These are phyloP conservation scores for Circinella minor DNA, from an alignment of 371 early-diverging fungal genomes.

Conservation along the genomic window DNA sequence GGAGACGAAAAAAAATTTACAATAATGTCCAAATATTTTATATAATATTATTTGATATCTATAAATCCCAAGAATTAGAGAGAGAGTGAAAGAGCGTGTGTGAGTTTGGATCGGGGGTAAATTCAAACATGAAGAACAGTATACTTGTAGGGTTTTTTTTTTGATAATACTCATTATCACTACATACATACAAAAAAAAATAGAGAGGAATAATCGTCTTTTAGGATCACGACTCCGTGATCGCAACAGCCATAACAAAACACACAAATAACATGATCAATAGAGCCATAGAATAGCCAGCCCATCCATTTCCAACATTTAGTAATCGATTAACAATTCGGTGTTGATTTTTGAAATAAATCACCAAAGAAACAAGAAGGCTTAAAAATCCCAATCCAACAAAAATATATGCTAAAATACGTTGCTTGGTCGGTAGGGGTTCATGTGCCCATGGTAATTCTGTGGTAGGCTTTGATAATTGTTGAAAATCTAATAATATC, in stretches of 20 bases:
- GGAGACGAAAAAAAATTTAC: too few relatives aligned
- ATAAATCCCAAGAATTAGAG: too few relatives aligned
- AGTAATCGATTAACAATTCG: slow-evolving; percentile 36
- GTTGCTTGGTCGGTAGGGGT: slow-evolving; percentile 21
- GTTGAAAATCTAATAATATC: slow-evolving; percentile 39
- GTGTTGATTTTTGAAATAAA: slow-evolving; percentile 44
- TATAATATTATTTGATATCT: too few relatives aligned
- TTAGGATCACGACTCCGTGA: slow-evolving; percentile 22
- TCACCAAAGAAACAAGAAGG: slow-evolving; percentile 29
- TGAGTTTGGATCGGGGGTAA: too few relatives aligned
- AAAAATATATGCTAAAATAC: slow-evolving; percentile 40
- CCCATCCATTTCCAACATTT: slow-evolving; percentile 47
- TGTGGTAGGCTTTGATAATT: slow-evolving; percentile 44
- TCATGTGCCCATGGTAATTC: slow-evolving; percentile 44
- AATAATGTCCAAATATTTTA: too few relatives aligned
- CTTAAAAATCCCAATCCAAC: slow-evolving; percentile 40
- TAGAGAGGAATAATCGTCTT: not conserved
- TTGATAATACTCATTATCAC: too few relatives aligned
- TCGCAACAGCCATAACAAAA: slow-evolving; percentile 43
- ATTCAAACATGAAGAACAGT: too few relatives aligned
- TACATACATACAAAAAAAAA: not conserved
- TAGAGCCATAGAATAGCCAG: slow-evolving; percentile 39
- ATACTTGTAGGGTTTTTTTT: too few relatives aligned
- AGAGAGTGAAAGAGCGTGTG: too few relatives aligned
- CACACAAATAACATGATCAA: slow-evolving; percentile 42